phyloP scores from a whole-genome alignment of 352 stramenopile species.

The Phytophthora pseudosyringae region DNA sequence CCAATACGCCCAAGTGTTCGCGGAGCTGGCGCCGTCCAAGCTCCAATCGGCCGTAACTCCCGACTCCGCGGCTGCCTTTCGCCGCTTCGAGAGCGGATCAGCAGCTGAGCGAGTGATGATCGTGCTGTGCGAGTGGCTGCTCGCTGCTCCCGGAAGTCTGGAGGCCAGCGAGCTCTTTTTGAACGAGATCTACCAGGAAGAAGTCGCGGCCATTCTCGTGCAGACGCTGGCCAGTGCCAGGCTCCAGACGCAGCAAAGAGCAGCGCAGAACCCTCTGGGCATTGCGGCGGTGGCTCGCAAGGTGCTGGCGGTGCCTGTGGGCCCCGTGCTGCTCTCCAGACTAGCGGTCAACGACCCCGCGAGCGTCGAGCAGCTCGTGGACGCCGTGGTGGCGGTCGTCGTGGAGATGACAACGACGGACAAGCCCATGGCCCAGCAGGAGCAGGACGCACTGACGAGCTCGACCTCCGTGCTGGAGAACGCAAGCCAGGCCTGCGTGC shows the following conservation, averaged over 20 bases:
- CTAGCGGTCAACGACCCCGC: constrained; percentile 63
- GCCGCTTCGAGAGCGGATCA: constrained; percentile 57
- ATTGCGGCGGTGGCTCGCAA: constrained; percentile 18
- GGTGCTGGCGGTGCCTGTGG: constrained; percentile 46
- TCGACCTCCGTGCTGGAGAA: constrained; percentile 17
- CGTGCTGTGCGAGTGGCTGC: constrained; percentile 45
- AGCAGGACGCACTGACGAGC: constrained; percentile 32
- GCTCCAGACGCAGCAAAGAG: constrained; percentile 33
- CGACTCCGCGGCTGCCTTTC: constrained; percentile 37
- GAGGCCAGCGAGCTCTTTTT: constrained; percentile 56
- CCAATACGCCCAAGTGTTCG: constrained; percentile 48
- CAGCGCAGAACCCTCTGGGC: constrained; percentile 18
- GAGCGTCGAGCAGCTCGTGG: constrained; percentile 43
- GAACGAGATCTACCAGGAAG: constrained; percentile 62
- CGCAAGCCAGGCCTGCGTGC: constrained; percentile 30
- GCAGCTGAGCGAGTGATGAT: constrained; percentile 40
- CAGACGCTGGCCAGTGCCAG: constrained; percentile 42
- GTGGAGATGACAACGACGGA: constrained; percentile 16
- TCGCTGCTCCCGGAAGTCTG: constrained; percentile 18
- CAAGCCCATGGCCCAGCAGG: constrained; percentile 40
- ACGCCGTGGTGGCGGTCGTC: constrained; percentile 42
- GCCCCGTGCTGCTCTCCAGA: constrained; percentile 46
- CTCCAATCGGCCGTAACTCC: constrained; percentile 27
- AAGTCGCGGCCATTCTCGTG: constrained; percentile 60
- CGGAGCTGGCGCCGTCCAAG: constrained; percentile 30